These are phyloP conservation scores for Yamadazyma diddensiae DNA, from an alignment of 1,139 yeast species.

Conservation along the genomic window DNA sequence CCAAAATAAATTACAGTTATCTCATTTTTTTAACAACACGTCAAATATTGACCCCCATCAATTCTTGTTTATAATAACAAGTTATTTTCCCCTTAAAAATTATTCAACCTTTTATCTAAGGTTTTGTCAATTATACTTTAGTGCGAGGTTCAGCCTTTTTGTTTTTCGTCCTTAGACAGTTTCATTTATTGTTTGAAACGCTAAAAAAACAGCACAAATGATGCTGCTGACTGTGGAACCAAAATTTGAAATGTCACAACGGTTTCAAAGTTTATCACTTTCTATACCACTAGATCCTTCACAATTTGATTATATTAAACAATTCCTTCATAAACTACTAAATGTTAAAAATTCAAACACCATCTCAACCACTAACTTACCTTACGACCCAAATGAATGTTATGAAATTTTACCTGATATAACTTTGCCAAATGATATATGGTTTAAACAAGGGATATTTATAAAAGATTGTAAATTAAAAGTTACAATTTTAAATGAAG, in stretches of 20 bases:
- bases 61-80: not conserved
- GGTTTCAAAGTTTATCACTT: slow-evolving; percentile 12
- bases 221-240: not conserved
- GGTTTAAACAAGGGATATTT: slow-evolving; percentile 34
- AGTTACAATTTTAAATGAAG: slow-evolving; percentile 31
- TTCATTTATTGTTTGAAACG: too few relatives aligned
- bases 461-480: slow-evolving; percentile 36
- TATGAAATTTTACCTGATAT: slow-evolving; percentile 34
- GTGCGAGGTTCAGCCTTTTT: slow-evolving; percentile 1
- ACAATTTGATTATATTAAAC: slow-evolving; percentile 15
- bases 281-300: slow-evolving; percentile 12
- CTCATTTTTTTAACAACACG: too few relatives aligned
- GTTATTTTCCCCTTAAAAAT: too few relatives aligned
- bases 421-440: slow-evolving; percentile 36
- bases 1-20: too few relatives aligned
- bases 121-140: too few relatives aligned
- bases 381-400: not conserved
- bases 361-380: not conserved
- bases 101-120: too few relatives aligned
- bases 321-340: slow-evolving; percentile 11
- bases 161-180: not conserved
- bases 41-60: not conserved
- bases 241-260: slow-evolving; percentile 1
- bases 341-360: slow-evolving; percentile 8
- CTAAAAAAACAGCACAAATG: too few relatives aligned